Percentiles rank a stretch among this genome's conserved stretches.
Conservation (phyloP, 1,284 basidiomycete species). For the Ustilago trichophora region DNA sequence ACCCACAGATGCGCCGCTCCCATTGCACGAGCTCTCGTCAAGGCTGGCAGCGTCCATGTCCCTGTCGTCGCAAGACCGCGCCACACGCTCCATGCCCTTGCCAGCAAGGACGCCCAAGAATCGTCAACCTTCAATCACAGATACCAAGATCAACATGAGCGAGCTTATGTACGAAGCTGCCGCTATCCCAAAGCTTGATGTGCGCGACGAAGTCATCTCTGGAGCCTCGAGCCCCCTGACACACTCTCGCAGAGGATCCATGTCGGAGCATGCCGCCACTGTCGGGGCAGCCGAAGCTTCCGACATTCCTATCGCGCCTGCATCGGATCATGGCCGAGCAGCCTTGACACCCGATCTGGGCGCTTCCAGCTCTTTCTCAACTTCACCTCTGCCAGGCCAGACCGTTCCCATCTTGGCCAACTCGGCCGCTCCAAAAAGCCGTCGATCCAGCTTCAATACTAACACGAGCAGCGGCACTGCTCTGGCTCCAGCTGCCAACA, state of each 20-base stretch:
- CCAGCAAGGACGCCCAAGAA: constrained; percentile 25
- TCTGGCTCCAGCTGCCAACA: constrained; percentile 15
- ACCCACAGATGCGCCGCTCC: constrained; percentile 29
- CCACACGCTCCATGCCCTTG: constrained; percentile 24
- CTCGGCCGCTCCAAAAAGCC: constrained; percentile 26
- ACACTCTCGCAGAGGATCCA: constrained; percentile 32
- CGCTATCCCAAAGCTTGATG: constrained; percentile 34
- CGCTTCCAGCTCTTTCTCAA: constrained; percentile 7
- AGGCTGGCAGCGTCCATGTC: constrained; percentile 46
- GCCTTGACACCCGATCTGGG: constrained; percentile 21
- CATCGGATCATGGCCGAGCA: constrained; percentile 47
- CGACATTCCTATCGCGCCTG: constrained; percentile 50
- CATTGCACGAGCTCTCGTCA: constrained; percentile 50
- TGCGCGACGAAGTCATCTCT: constrained; percentile 33
- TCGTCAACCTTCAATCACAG: constrained; percentile 40
- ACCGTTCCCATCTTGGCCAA: constrained; percentile 4
- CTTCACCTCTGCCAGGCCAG: constrained; percentile 26
- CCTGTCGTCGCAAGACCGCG: constrained; percentile 14
- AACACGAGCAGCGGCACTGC: constrained; percentile 34
- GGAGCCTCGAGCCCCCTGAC: constrained; percentile 40
- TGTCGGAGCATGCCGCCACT: constrained; percentile 16
- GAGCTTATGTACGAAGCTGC: constrained; percentile 59
- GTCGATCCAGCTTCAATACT: constrained; percentile 47
- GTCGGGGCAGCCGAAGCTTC: constrained; percentile 8
- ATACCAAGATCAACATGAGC: constrained; percentile 56